Conservation (phyloP, 2,329 filamentous ascomycete species). For the Penicillium freii region DNA sequence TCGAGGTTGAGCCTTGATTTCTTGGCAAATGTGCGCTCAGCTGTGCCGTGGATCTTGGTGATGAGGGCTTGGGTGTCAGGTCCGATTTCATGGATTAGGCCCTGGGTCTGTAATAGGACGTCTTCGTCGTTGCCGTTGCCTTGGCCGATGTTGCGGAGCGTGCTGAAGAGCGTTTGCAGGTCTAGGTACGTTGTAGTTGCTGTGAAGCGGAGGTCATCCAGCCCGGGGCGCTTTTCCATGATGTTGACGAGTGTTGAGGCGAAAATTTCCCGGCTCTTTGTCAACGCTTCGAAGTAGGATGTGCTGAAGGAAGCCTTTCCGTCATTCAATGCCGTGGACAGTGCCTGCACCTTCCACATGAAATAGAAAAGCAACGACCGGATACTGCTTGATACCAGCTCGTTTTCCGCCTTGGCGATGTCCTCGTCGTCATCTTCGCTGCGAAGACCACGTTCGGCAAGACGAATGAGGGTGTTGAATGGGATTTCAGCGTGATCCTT, state of each 20-base stretch:
- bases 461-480: conserved; percentile 67
- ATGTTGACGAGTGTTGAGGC: conserved; percentile 50
- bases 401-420: conserved; percentile 73
- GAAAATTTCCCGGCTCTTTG: conserved; percentile 58
- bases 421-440: conserved; percentile 63
- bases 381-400: conserved; percentile 72
- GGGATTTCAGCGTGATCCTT: conserved; percentile 42
- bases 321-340: conserved; percentile 55
- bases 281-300: conserved; percentile 66
- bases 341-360: conserved; percentile 78
- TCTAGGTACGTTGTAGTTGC: conserved; percentile 78
- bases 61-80: conserved; percentile 63
- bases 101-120: conserved; percentile 55
- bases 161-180: conserved; percentile 74
- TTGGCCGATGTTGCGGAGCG: conserved; percentile 57
- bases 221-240: conserved; percentile 50
- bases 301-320: conserved; percentile 59
- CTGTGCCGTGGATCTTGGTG: conserved; percentile 71
- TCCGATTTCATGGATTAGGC: conserved; percentile 68
- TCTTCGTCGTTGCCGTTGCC: conserved; percentile 43
- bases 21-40: conserved; percentile 76
- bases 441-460: conserved; percentile 71
- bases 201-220: conserved; percentile 75
- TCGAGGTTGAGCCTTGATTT: conserved; percentile 51
- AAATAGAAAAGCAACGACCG: conserved; percentile 83